Evolutionary conservation across 805 yeast genomes (phyloP), one percentile per base, ranked within the genome.

Genomic region (Suhomyces tanzawaensis): DNA sequence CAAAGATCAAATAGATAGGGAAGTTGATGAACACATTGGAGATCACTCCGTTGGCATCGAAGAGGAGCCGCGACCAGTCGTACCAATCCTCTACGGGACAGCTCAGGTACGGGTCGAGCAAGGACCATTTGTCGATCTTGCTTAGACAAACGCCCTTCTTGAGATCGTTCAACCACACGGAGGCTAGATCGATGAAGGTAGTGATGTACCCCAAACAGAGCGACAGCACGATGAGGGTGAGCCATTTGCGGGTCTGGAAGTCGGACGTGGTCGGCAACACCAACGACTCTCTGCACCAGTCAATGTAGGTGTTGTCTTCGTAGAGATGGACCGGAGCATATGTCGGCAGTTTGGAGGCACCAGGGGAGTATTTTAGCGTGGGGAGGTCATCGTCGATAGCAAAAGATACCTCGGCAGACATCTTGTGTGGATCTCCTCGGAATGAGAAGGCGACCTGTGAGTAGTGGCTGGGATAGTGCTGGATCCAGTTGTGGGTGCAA

Each of bases 141-240:
- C 65, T 53, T 7, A 61, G 46, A 46, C 86, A 80, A 5, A 71
- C 46, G 0, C 85, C 85, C 41, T 67, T 71, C 36, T 74, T 72
- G 31, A 76, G 41, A 45, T 77, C 83, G 40, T 75, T 69, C 31
- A 79, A 56, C 66, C 72, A 67, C 17, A 68, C 74, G 1, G 80
- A 64, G 0, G 64, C 44, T 45, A 76, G 66, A 45, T 80, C 82
- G 17, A 79, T 61, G 14, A 65, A 42, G 0, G 78, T 64, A 0
- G 83, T 69, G 3, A 70, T 45, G 19, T 72, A 59, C 0, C 85
- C 83, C 33, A 76, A 65, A 0, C 62, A 14, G 1, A 77, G 45
- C 4, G 82, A 71, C 36, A 74, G 64, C 0, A 62, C 43, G 0
- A 76, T 57, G 7, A 80, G 51, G 0, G 73, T 66, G 3, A 69